Base-by-base conservation (phyloP, 768 basidiomycete species). In the Cystoderma amianthinum region DNA sequence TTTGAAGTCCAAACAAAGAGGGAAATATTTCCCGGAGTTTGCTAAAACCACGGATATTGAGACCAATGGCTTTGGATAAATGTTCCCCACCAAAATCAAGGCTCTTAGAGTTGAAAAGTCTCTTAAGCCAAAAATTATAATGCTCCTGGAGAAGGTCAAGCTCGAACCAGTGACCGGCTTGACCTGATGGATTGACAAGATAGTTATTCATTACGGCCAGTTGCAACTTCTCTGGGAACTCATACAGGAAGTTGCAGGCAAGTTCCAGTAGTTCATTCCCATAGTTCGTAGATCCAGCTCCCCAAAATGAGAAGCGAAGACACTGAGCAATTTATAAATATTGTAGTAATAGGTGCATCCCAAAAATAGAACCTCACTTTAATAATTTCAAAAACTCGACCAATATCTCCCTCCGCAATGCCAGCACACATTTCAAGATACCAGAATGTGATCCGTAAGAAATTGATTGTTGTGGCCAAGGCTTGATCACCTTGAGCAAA, bases 121-220 rank as follows among this genome's bases (percentile, higher is more conserved):
- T 9, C 39, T 52, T 52, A 17, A 52, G 46, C 42, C 42, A 44
- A 32, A 40, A 42, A 17, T 48, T 53, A 37, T 35, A 42, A 18
- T 53, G 49, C 25, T 53, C 51, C 22, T 53, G 49, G 2, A 48
- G 47, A 6, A 53, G 32, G 33, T 53, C 52, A 0, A 48, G 36
- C 16, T 40, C 43, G 4, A 43, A 38, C 47, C 49, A 50, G 22
- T 39, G 32, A 1, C 49, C 45, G 1, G 30, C 18, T 4, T n/a
- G 10, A 0, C 52, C 52, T 1, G 49, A 30, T 1, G 45, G 47
- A 23, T 53, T 53, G n/a, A 43, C 44, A 0, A 53, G 47, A 4
- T 44, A 51, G 23, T 51, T 53, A 20, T 53, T 42, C 3, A 48
- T 41, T 0, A 53, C 32, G 1, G 49, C 43, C 2, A 6, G 12